phyloP scores from a whole-genome alignment of 495 filamentous ascomycete species.

The Recurvomyces mirabilis region DNA sequence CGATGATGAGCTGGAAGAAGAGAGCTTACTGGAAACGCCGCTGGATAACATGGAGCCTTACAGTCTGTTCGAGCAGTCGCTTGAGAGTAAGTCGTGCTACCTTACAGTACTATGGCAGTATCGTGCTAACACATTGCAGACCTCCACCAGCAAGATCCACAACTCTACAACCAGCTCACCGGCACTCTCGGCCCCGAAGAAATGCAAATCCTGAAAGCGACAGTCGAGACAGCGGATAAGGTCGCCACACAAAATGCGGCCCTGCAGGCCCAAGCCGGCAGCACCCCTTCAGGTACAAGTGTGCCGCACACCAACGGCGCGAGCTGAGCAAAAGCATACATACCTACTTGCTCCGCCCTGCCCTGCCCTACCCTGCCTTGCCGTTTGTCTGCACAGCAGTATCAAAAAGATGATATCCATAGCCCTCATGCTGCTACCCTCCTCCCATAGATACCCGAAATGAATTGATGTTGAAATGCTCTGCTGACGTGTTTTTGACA shows the following conservation, averaged over 20 bases:
- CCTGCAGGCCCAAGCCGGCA: neutral
- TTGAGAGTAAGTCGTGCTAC: slow-evolving; percentile 56
- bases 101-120: too few species aligned
- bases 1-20: slow-evolving; percentile 85
- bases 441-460: too few species aligned
- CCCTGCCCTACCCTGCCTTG: neutral
- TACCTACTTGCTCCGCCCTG: too few species aligned
- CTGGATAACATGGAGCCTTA: slow-evolving; percentile 94
- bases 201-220: slow-evolving; percentile 65
- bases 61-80: slow-evolving; percentile 64
- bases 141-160: slow-evolving; percentile 84
- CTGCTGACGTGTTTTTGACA: too few species aligned
- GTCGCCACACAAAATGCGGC: slow-evolving; percentile 29
- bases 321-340: neutral
- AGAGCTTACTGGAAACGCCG: slow-evolving; percentile 81
- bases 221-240: slow-evolving; percentile 68
- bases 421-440: too few species aligned
- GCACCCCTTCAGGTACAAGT: neutral
- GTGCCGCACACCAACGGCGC: slow-evolving; percentile 8
- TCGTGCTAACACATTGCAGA: too few species aligned
- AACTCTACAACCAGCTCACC: slow-evolving; percentile 72
- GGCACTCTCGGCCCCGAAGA: slow-evolving; percentile 70
- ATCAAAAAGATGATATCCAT: too few species aligned
- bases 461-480: too few species aligned
- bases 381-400: too few species aligned